Conservation (phyloP, 2,329 filamentous ascomycete genomes). For the Fusarium sp. region DNA sequence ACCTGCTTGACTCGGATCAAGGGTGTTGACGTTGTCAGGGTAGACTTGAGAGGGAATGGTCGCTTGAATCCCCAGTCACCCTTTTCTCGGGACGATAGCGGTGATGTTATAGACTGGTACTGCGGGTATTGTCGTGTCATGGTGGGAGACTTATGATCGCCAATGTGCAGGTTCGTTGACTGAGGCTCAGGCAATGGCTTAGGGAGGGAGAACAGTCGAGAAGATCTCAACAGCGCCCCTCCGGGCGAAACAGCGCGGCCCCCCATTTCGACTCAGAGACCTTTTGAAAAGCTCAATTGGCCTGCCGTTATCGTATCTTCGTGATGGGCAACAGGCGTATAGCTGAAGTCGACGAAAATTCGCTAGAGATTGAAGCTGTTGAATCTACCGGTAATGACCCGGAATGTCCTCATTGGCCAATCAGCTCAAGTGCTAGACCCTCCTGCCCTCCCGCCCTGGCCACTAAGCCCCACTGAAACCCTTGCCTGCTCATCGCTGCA, state of each 20-base stretch:
- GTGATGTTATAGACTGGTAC: conserved; percentile 84
- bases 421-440: conserved; percentile 15
- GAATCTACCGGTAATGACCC: conserved; percentile 53
- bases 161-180: conserved; percentile 57
- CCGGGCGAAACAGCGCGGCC: conserved; percentile 67
- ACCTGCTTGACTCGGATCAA: conserved; percentile 81
- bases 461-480: conserved; percentile 42
- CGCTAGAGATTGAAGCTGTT: conserved; percentile 43
- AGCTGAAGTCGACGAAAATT: conserved; percentile 50
- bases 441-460: conserved; percentile 1
- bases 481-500: conserved; percentile 25
- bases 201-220: conserved; percentile 90
- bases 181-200: conserved; percentile 76
- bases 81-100: conserved; percentile 75
- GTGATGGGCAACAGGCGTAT: conserved; percentile 35
- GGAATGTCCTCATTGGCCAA: conserved; percentile 42
- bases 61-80: conserved; percentile 97
- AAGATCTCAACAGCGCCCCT: conserved; percentile 81
- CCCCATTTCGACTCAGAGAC: conserved; percentile 51
- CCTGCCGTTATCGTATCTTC: conserved; percentile 44
- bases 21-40: conserved; percentile 78
- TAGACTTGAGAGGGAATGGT: conserved; percentile 81
- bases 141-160: conserved; percentile 55
- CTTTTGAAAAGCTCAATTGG: conserved; percentile 51
- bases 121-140: conserved; percentile 82